Conservation (phyloP, 805 yeast species). For the Clavispora vitiphila region DNA sequence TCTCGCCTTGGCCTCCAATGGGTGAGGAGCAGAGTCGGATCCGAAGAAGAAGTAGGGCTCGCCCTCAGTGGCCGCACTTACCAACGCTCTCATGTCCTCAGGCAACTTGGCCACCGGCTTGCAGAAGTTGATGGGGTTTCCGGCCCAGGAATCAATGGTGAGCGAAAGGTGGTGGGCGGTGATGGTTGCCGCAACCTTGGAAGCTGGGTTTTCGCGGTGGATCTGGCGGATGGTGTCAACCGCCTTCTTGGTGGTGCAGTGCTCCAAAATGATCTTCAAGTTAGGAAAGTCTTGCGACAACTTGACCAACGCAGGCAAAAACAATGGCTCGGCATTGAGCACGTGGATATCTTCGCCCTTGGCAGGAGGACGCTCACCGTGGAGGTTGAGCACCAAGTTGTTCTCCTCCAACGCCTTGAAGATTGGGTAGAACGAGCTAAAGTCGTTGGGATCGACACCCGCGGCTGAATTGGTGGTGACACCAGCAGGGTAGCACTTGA, state of each 20-base stretch:
- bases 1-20: slow-evolving; percentile 68
- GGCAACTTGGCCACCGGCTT: slow-evolving; percentile 97
- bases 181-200: slow-evolving; percentile 82
- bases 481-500: slow-evolving; percentile 98
- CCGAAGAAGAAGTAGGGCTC: slow-evolving; percentile 93
- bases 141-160: slow-evolving; percentile 95
- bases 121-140: slow-evolving; percentile 90
- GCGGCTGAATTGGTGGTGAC: slow-evolving; percentile 94
- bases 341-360: slow-evolving; percentile 69
- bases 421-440: slow-evolving; percentile 80
- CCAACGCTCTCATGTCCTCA: slow-evolving; percentile 70
- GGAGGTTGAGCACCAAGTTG: slow-evolving; percentile 76
- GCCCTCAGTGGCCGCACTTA: slow-evolving; percentile 87
- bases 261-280: slow-evolving; percentile 83
- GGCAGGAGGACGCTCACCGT: slow-evolving; percentile 84
- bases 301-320: slow-evolving; percentile 80
- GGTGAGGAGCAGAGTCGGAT: slow-evolving; percentile 98
- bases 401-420: slow-evolving; percentile 84
- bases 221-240: slow-evolving; percentile 68
- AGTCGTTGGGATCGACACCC: slow-evolving; percentile 93
- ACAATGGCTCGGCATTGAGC: slow-evolving; percentile 88
- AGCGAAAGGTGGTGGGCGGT: slow-evolving; percentile 92
- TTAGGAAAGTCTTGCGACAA: slow-evolving; percentile 81
- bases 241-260: slow-evolving; percentile 91
- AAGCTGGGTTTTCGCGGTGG: slow-evolving; percentile 18